Evolutionary conservation across 441 rosid species (phyloP), one percentile per base, ranked within the genome.

Genomic region (Gossypium lobatum): DNA sequence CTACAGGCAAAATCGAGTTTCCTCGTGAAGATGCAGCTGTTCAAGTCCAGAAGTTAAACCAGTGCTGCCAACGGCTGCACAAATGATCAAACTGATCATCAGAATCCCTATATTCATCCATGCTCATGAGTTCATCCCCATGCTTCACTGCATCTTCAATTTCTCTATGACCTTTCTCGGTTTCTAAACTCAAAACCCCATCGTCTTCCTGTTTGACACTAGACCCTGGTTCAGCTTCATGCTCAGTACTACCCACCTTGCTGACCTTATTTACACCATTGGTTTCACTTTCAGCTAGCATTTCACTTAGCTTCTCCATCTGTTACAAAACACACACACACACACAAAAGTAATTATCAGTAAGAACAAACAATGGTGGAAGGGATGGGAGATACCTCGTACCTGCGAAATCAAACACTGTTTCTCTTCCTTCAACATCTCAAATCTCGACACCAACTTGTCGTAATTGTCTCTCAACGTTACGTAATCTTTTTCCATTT

Each of bases 401-500:
- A 89, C 95, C 92, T 89, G 87, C 10, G 71, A 23, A 18, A 81
- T 63, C 70, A 91, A 76, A 64, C 81, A 67, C 58, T 86, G 91
- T 26, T 82, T 84, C 64, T 91, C 94, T 62, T 84, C 82, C 86
- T 82, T 85, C 66, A 86, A 69, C 65, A 72, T 74, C 57, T 87
- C 91, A 8, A 81, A 88, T 48, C 80, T 81, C 14, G 84, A 79
- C 13, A 78, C 85, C 69, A 91, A 82, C 34, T 70, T 73, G 6
- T 85, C 86, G 70, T 88, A 91, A 20, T 70, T 86, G 16, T 80
- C 84, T 77, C 50, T 79, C 57, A 91, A 85, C n/a, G 59, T 74
- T 23, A 57, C 81, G 75, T 80, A 91, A 52, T 91, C 88, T 64
- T 84, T 82, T 82, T 88, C 91, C 2, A 89, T 79, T 79, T 84